phyloP scores from a whole-genome alignment of 2,329 filamentous ascomycete species.

The Talaromyces verruculosus region DNA sequence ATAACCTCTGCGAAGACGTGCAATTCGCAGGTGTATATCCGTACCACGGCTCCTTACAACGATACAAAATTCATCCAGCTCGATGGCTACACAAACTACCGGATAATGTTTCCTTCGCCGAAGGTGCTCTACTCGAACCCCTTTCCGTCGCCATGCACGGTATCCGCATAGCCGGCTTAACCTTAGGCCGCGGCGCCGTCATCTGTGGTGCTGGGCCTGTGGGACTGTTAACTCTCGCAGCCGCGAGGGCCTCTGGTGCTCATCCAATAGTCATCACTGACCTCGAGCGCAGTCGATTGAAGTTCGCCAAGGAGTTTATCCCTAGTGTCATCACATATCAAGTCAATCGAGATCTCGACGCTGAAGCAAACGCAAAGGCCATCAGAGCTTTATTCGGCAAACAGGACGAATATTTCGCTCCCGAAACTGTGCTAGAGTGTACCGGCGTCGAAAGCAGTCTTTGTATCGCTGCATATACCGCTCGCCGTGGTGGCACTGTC shows the following conservation, averaged over 20 bases:
- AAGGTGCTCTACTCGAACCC: conserved; percentile 65
- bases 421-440: conserved; percentile 62
- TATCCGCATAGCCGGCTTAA: conserved; percentile 55
- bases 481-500: conserved; percentile 58
- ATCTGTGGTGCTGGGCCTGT: conserved; percentile 66
- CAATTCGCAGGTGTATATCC: conserved; percentile 63
- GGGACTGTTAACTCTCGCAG: conserved; percentile 59
- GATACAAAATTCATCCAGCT: conserved; percentile 62
- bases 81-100: conserved; percentile 60
- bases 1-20: conserved; percentile 64
- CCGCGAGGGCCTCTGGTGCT: conserved; percentile 61
- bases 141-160: conserved; percentile 63
- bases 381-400: conserved; percentile 57
- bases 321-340: conserved; percentile 57
- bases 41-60: conserved; percentile 60
- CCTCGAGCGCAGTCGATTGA: conserved; percentile 56
- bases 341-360: conserved; percentile 48
- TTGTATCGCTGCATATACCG: conserved; percentile 58
- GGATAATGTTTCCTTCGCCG: conserved; percentile 55
- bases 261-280: conserved; percentile 66
- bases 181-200: conserved; percentile 56
- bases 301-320: conserved; percentile 59
- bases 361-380: conserved; percentile 52
- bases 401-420: conserved; percentile 55
- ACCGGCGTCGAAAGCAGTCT: conserved; percentile 66